Percentiles rank a stretch among this genome's conserved stretches.
Conservation (phyloP, 2,329 filamentous ascomycete species). For the Alternaria tenuissima region DNA sequence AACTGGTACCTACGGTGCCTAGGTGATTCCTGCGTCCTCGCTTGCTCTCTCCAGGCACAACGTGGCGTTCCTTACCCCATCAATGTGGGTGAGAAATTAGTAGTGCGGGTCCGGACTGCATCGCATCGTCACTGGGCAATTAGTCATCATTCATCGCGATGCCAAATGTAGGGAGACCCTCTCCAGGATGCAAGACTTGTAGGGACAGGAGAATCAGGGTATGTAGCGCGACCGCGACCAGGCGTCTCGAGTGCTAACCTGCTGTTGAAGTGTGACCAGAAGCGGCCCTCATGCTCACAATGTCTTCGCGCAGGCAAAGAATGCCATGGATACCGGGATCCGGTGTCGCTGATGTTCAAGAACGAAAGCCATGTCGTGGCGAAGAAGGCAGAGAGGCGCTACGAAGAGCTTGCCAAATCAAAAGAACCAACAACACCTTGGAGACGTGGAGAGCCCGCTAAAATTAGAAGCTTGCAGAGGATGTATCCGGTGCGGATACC, state of each 20-base stretch:
- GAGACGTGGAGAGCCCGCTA: neutral
- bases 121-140: slow-evolving; percentile 1
- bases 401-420: slow-evolving; percentile 32
- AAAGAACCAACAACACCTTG: slow-evolving; percentile 5
- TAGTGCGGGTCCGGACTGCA: neutral
- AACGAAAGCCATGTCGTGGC: slow-evolving; percentile 40
- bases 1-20: neutral
- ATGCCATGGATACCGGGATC: slow-evolving; percentile 45
- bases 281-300: slow-evolving; percentile 44
- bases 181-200: slow-evolving; percentile 43
- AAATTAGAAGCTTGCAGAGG: neutral
- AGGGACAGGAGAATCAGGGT: slow-evolving; percentile 46
- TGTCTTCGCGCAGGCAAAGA: slow-evolving; percentile 37
- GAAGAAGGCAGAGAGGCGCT: slow-evolving; percentile 35
- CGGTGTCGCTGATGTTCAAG: slow-evolving; percentile 42
- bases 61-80: slow-evolving; percentile 2
- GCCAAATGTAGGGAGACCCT: slow-evolving; percentile 45
- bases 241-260: neutral
- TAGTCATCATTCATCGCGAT: slow-evolving; percentile 18
- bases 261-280: slow-evolving; percentile 40
- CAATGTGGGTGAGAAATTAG: slow-evolving; percentile 6
- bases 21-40: neutral
- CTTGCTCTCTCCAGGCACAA: slow-evolving; percentile 1
- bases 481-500: slow-evolving; percentile 3
- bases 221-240: neutral